Percentiles rank a stretch among this genome's conserved stretches.
Conservation (phyloP, 2,329 filamentous ascomycete species). For the Colletotrichum incanum region DNA sequence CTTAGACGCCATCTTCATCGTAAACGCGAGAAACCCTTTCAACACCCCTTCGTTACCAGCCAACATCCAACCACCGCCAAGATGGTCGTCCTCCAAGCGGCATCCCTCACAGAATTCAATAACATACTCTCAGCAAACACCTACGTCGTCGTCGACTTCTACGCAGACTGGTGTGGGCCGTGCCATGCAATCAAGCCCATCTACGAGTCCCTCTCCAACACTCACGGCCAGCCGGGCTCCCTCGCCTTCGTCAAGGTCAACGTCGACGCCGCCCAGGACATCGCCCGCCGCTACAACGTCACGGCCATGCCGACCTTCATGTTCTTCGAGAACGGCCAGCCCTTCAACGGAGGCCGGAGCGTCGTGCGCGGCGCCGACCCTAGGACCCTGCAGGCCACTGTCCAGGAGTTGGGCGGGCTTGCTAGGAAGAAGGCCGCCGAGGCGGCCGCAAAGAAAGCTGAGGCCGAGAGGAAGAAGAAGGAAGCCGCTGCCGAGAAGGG, state of each 20-base stretch:
- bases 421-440: constrained; percentile 47
- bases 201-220: constrained; percentile 64
- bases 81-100: constrained; percentile 58
- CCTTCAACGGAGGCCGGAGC: constrained; percentile 60
- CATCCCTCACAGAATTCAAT: constrained; percentile 63
- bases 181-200: constrained; percentile 73
- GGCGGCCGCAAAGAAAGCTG: constrained; percentile 50
- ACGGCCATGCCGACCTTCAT: constrained; percentile 73
- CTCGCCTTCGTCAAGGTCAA: constrained; percentile 73
- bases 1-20: neutral
- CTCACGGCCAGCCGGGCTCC: constrained; percentile 54
- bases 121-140: constrained; percentile 63
- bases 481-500: constrained; percentile 22
- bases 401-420: constrained; percentile 34
- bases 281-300: constrained; percentile 66
- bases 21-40: neutral
- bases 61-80: neutral
- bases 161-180: constrained; percentile 73
- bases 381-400: constrained; percentile 23
- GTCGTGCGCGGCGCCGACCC: constrained; percentile 48
- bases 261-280: constrained; percentile 68
- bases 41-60: neutral
- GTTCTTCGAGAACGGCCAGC: constrained; percentile 71
- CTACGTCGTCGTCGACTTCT: constrained; percentile 72
- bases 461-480: constrained; percentile 34